Evolutionary conservation across 1,284 basidiomycete species (phyloP).

Genomic region (Pseudomicrostroma phylloplanum): DNA sequence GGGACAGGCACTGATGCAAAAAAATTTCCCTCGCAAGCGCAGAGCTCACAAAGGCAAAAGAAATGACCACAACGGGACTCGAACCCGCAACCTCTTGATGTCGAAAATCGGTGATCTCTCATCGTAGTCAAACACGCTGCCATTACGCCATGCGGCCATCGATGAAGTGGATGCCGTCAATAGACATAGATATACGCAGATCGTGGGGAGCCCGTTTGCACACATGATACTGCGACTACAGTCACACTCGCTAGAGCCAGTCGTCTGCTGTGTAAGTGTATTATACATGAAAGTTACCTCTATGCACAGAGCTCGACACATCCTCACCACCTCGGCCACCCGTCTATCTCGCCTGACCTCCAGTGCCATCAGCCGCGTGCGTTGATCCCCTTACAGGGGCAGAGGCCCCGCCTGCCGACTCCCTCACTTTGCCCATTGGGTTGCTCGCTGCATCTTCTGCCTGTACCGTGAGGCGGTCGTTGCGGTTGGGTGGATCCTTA

Average conservation of each 20-base stretch:
- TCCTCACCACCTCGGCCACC: too few relatives aligned
- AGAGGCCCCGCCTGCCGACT: not conserved
- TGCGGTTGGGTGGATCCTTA: not conserved
- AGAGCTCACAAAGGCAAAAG: constrained; percentile 6
- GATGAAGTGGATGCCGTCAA: not conserved
- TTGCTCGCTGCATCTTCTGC: constrained; percentile 3
- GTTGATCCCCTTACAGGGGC: not conserved
- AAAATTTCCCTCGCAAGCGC: too few relatives aligned
- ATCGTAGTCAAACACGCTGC: constrained; percentile 27
- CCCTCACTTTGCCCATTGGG: constrained; percentile 2
- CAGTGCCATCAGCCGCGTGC: constrained; percentile 2
- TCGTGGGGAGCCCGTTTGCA: too few relatives aligned
- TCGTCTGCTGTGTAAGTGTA: too few relatives aligned
- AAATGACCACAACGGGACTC: constrained; percentile 24
- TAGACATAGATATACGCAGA: too few relatives aligned
- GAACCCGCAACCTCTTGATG: constrained; percentile 28
- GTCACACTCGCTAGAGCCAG: too few relatives aligned
- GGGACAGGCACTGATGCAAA: too few relatives aligned
- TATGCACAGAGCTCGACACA: too few relatives aligned
- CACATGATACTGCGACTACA: too few relatives aligned
- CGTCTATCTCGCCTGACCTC: constrained; percentile 3
- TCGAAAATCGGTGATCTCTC: not conserved
- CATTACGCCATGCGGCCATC: constrained; percentile 23
- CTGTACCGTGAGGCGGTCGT: not conserved
- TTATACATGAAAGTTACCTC: too few relatives aligned